A percentile compares a stretch with the other conserved stretches of the same genome.
Conservation (phyloP, 495 filamentous ascomycete species). For the Aspergillus diversus region DNA sequence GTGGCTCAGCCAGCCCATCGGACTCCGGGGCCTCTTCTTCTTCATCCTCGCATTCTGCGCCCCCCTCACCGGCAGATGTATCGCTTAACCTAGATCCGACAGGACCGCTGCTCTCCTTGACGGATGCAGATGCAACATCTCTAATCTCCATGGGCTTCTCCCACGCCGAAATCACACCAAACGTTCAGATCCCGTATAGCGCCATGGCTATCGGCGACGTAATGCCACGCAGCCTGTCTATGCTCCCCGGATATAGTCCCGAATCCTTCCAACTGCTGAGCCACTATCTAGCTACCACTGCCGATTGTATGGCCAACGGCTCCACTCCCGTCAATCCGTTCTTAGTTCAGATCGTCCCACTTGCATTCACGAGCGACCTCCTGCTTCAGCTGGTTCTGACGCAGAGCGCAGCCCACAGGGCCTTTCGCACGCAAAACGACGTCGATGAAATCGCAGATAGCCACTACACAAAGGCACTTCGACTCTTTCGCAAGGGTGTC, state of each 20-base stretch:
- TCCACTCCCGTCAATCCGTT: constrained; percentile 44
- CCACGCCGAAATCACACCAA: not conserved
- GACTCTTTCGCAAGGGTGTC: constrained; percentile 38
- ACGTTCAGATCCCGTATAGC: not conserved
- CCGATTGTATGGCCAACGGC: constrained; percentile 45
- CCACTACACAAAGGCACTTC: constrained; percentile 41
- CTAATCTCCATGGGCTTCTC: constrained; percentile 1
- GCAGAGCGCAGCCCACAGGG: constrained; percentile 43
- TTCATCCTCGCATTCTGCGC: constrained; percentile 2
- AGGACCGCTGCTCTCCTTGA: not conserved
- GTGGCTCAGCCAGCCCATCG: constrained; percentile 8
- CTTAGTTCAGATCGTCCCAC: constrained; percentile 41
- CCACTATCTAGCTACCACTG: constrained; percentile 41
- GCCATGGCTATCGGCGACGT: constrained; percentile 26
- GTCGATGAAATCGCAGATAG: constrained; percentile 39
- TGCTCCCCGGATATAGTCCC: constrained; percentile 38
- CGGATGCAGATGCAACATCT: constrained; percentile 2
- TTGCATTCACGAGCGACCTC: constrained; percentile 43
- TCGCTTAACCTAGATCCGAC: constrained; percentile 6
- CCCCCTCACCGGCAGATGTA: not conserved
- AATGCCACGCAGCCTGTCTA: constrained; percentile 35
- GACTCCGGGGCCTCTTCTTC: constrained; percentile 1
- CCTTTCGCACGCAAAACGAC: constrained; percentile 39
- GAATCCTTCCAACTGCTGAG: constrained; percentile 41
- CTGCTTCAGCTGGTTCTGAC: constrained; percentile 42